These are phyloP conservation scores for Boletus vinaceobasis DNA, from an alignment of 768 basidiomycete genomes.

Conservation along the genomic window DNA sequence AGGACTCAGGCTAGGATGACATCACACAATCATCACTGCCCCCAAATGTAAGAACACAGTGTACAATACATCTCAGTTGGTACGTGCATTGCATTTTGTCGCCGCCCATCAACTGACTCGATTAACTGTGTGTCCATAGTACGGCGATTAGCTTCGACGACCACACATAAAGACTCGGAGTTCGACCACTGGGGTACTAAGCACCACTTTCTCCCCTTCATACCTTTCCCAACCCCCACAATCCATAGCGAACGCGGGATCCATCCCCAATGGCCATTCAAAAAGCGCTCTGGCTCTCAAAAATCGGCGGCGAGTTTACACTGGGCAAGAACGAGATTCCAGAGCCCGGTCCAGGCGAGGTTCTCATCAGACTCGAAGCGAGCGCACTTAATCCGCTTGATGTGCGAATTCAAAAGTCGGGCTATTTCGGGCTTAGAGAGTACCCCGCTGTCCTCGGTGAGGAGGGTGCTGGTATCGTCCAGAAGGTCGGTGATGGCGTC, in stretches of 20 bases:
- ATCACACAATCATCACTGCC: no score
- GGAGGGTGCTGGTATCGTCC: constrained; percentile 37
- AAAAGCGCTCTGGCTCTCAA: constrained; percentile 15
- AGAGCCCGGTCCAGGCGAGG: constrained; percentile 38
- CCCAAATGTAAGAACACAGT: no score
- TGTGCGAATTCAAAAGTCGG: not conserved
- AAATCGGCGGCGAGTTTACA: constrained; percentile 1
- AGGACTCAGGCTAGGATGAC: no score
- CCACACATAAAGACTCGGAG: no score
- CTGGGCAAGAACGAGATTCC: constrained; percentile 22
- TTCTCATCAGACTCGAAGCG: constrained; percentile 40
- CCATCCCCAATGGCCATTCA: not conserved
- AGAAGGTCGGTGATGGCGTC: constrained; percentile 36
- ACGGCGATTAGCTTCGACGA: no score
- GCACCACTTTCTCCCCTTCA: no score
- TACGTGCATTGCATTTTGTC: not conserved
- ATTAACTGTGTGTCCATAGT: no score
- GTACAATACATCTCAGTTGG: no score
- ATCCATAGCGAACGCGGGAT: not conserved
- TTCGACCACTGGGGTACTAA: no score
- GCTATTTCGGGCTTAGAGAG: constrained; percentile 20
- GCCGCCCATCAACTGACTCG: no score
- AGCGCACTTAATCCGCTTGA: constrained; percentile 46
- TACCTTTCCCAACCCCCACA: no score
- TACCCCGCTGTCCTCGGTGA: constrained; percentile 36